phyloP scores from a whole-genome alignment of 371 early-diverging fungal species.

The Dipsacomyces acuminosporus region DNA sequence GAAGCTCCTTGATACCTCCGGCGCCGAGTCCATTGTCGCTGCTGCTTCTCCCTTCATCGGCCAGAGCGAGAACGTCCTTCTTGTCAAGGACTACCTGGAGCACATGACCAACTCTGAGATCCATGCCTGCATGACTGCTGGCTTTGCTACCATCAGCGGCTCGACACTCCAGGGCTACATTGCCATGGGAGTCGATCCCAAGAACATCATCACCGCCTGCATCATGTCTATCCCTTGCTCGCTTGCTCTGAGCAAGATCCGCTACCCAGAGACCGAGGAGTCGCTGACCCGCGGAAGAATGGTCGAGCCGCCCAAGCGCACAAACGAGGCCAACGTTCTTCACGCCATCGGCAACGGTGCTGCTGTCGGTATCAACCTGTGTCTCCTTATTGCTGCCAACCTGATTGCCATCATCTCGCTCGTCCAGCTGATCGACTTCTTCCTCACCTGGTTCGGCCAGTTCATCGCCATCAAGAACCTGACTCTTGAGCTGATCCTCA shows the following conservation, averaged over 20 bases:
- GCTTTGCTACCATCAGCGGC: conserved; percentile 89
- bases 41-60: conserved; percentile 81
- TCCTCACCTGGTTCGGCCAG: conserved; percentile 70
- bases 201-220: conserved; percentile 73
- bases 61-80: conserved; percentile 77
- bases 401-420: conserved; percentile 72
- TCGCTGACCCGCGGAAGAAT: conserved; percentile 67
- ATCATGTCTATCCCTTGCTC: conserved; percentile 92
- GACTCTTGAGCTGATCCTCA: conserved; percentile 65
- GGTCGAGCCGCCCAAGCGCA: conserved; percentile 54
- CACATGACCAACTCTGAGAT: conserved; percentile 83
- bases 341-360: conserved; percentile 88
- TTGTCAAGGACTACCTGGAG: conserved; percentile 76
- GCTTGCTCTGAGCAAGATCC: conserved; percentile 78
- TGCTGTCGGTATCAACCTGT: conserved; percentile 72
- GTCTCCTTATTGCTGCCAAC: conserved; percentile 69
- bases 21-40: conserved; percentile 84
- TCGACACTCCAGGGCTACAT: conserved; percentile 78
- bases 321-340: conserved; percentile 67
- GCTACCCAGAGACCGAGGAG: conserved; percentile 79
- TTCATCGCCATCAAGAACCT: conserved; percentile 63
- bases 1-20: conserved; percentile 70
- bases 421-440: conserved; percentile 61
- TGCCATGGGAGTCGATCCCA: conserved; percentile 61
- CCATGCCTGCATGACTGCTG: conserved; percentile 87